Percentiles rank a stretch among this genome's conserved stretches.
These are phyloP conservation scores for Camellia sinensis DNA, from an alignment of 148 eudicot species.

Conservation along the genomic window DNA sequence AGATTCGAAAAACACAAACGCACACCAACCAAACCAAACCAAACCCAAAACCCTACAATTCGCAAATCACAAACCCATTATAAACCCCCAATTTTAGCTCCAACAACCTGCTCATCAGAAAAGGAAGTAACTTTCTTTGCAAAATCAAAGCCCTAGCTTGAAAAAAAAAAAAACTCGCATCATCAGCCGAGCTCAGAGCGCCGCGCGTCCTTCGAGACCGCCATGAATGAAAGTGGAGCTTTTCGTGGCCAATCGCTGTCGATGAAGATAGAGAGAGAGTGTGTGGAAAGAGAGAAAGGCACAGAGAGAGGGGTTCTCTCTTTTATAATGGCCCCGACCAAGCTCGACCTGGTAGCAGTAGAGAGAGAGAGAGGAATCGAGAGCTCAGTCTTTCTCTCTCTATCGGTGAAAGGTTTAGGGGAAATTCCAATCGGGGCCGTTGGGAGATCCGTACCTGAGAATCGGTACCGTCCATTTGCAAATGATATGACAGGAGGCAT, in stretches of 20 bases:
- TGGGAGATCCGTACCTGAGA: slow-evolving; percentile 35
- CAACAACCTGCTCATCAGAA: neutral
- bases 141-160: slow-evolving; percentile 3
- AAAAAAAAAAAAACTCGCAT: neutral
- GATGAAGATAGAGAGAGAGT: neutral
- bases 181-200: slow-evolving; percentile 30
- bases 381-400: slow-evolving; percentile 14
- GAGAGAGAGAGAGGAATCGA: slow-evolving; percentile 25
- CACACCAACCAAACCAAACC: neutral
- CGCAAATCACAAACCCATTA: neutral
- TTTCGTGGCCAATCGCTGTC: slow-evolving; percentile 20
- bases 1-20: neutral
- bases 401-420: slow-evolving; percentile 28
- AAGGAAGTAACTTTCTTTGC: neutral
- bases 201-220: slow-evolving; percentile 16
- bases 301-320: neutral
- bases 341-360: slow-evolving; percentile 38
- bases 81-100: neutral
- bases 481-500: slow-evolving; percentile 85
- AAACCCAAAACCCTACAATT: neutral
- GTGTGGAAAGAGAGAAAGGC: neutral
- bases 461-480: slow-evolving; percentile 51
- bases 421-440: slow-evolving; percentile 45
- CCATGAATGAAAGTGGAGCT: slow-evolving; percentile 19
- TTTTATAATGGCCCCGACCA: slow-evolving; percentile 38